These are phyloP conservation scores for Syncephalastrum racemosum DNA, from an alignment of 371 early-diverging fungal genomes.

Conservation along the genomic window DNA sequence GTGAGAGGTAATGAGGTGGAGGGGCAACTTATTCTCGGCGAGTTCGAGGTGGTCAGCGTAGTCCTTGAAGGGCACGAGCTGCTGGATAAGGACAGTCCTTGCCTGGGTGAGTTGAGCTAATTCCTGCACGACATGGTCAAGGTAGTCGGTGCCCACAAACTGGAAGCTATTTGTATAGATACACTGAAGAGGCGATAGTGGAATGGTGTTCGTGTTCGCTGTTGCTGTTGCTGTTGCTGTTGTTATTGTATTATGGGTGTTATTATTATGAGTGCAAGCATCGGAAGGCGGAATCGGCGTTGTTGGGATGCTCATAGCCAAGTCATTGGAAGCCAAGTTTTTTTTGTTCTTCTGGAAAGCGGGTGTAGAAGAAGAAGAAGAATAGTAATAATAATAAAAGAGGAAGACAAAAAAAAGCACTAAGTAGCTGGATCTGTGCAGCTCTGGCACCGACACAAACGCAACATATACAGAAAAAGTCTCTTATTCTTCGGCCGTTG, in stretches of 20 bases:
- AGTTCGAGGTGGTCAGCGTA: conserved; percentile 6
- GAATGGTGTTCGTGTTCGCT: conserved; percentile 2
- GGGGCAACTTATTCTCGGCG: conserved; percentile 2
- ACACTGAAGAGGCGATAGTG: conserved; percentile 12
- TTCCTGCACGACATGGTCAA: conserved; percentile 13
- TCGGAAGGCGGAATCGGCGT: conserved; percentile 11
- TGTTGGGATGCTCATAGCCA: conserved; percentile 11
- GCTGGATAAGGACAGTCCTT: conserved; percentile 13
- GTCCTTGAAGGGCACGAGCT: conserved; percentile 16
- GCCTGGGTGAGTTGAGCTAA: conserved; percentile 14
- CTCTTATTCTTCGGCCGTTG: too few relatives aligned
- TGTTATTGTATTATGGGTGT: neutral
- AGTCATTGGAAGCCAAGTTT: neutral
- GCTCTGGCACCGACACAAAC: too few relatives aligned
- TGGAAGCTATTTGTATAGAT: conserved; percentile 14
- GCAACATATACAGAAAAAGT: too few relatives aligned
- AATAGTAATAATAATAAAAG: neutral
- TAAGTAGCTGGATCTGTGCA: too few relatives aligned
- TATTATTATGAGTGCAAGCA: neutral
- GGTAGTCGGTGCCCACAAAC: conserved; percentile 14
- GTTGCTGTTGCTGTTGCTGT: conserved; percentile 8
- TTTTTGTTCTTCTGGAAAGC: neutral
- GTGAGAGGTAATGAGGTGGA: neutral
- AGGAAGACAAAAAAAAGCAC: conserved; percentile 2
- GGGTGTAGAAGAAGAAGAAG: neutral